Evolutionary conservation across 2,329 filamentous ascomycete genomes (phyloP).

Genomic region (Ophiosphaerella korrae): DNA sequence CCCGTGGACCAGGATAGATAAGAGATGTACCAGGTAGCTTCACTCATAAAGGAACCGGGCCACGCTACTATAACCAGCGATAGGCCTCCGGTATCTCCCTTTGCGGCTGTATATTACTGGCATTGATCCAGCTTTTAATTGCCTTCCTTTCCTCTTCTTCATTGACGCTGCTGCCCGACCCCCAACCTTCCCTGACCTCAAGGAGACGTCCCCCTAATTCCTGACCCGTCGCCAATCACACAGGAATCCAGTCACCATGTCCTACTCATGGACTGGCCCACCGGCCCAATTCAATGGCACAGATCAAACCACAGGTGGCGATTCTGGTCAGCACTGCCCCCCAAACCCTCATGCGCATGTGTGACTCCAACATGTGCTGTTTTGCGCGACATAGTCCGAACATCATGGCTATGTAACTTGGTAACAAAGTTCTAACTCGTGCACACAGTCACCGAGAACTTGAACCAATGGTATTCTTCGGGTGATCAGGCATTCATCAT

Average conservation of each 20-base stretch:
- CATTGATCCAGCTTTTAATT: conserved; percentile 24
- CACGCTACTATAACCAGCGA: conserved; percentile 33
- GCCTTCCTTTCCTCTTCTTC: conserved; percentile 12
- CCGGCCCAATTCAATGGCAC: conserved; percentile 58
- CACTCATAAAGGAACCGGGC: conserved; percentile 41
- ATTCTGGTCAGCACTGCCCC: conserved; percentile 69
- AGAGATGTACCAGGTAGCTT: conserved; percentile 41
- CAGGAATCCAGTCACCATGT: conserved; percentile 46
- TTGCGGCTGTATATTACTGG: conserved; percentile 38
- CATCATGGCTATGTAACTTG: not conserved
- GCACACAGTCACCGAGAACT: conserved; percentile 74
- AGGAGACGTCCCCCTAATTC: conserved; percentile 8
- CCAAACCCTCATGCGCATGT: conserved; percentile 23
- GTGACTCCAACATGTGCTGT: conserved; percentile 15
- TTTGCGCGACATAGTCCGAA: conserved; percentile 1
- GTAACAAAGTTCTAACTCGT: conserved; percentile 7
- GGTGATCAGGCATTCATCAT: conserved; percentile 96
- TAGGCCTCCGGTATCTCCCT: conserved; percentile 41
- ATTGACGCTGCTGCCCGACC: conserved; percentile 18
- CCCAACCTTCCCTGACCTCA: conserved; percentile 6
- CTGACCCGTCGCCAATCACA: conserved; percentile 12
- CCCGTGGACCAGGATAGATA: conserved; percentile 46
- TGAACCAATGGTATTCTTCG: conserved; percentile 93
- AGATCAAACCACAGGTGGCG: conserved; percentile 69
- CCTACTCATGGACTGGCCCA: conserved; percentile 55